These are phyloP conservation scores for Daldinia bambusicola DNA, from an alignment of 495 filamentous ascomycete genomes.

Conservation along the genomic window DNA sequence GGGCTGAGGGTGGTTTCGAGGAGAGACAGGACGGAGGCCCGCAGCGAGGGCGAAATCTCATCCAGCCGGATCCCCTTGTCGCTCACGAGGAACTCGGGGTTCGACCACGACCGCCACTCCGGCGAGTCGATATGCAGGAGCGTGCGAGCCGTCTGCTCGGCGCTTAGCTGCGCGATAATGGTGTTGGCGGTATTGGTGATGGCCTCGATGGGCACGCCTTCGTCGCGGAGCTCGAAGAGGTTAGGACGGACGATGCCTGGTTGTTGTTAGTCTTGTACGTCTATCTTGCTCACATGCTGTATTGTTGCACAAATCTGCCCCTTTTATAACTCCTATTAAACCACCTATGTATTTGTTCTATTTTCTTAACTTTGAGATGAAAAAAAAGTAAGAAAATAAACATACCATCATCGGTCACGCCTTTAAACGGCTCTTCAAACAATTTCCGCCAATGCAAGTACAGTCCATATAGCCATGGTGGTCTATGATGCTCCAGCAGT, in stretches of 20 bases:
- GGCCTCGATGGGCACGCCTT: slow-evolving; percentile 65
- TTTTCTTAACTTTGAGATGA: neutral
- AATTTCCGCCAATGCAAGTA: slow-evolving; percentile 74
- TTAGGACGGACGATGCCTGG: slow-evolving; percentile 63
- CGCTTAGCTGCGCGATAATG: slow-evolving; percentile 57
- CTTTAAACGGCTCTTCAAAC: slow-evolving; percentile 74
- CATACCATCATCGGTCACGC: slow-evolving; percentile 74
- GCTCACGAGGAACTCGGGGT: slow-evolving; percentile 73
- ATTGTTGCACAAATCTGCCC: neutral
- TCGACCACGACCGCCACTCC: slow-evolving; percentile 80
- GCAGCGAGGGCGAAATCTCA: slow-evolving; percentile 56
- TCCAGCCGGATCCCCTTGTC: slow-evolving; percentile 75
- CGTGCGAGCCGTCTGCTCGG: slow-evolving; percentile 59
- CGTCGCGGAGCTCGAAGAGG: slow-evolving; percentile 70
- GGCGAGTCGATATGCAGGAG: slow-evolving; percentile 72
- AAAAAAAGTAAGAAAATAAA: neutral
- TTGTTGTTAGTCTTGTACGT: neutral
- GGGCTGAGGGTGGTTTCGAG: slow-evolving; percentile 68
- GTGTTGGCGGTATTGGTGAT: slow-evolving; percentile 63
- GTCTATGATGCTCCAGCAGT: slow-evolving; percentile 67
- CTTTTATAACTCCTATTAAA: neutral
- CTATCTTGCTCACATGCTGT: too few relatives aligned
- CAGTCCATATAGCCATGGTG: slow-evolving; percentile 74
- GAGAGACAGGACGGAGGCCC: slow-evolving; percentile 62
- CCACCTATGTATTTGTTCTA: neutral